Evolutionary conservation across 768 basidiomycete genomes (phyloP).

Genomic region (Flagelloscypha sp.): DNA sequence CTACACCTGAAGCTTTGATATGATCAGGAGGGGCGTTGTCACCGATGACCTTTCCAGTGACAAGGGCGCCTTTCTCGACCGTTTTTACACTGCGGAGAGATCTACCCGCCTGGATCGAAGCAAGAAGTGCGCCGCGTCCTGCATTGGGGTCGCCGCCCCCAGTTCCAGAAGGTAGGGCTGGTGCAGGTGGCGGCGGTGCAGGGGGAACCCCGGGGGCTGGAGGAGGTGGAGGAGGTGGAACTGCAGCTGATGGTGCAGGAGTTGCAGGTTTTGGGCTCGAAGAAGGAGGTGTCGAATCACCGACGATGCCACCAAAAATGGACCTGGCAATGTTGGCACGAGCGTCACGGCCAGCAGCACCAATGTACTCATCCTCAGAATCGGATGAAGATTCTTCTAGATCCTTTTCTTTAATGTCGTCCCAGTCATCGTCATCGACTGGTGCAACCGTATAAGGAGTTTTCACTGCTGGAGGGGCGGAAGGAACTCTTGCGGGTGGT

Average conservation of each 20-base stretch:
- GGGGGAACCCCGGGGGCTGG: slow-evolving; percentile 24
- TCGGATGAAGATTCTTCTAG: too few relatives aligned
- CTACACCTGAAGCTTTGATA: slow-evolving; percentile 48
- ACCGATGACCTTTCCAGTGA: slow-evolving; percentile 74
- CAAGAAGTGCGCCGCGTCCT: slow-evolving; percentile 62
- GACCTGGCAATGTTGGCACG: slow-evolving; percentile 24
- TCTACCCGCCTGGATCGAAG: slow-evolving; percentile 71
- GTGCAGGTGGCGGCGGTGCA: slow-evolving; percentile 22
- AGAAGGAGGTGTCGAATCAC: slow-evolving; percentile 26
- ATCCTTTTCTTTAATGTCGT: too few relatives aligned
- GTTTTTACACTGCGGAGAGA: slow-evolving; percentile 71
- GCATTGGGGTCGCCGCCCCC: slow-evolving; percentile 42
- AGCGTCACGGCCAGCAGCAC: too few relatives aligned
- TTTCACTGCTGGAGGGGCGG: slow-evolving; percentile 9
- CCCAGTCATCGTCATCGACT: too few relatives aligned
- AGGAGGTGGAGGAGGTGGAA: slow-evolving; percentile 34
- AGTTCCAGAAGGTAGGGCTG: slow-evolving; percentile 22
- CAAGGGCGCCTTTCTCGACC: slow-evolving; percentile 62
- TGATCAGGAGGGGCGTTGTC: slow-evolving; percentile 64
- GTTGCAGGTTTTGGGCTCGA: slow-evolving; percentile 28
- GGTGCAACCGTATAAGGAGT: too few relatives aligned
- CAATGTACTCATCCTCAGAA: too few relatives aligned
- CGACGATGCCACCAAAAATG: too few relatives aligned
- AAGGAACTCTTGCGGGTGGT: slow-evolving; percentile 11
- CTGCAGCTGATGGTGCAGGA: slow-evolving; percentile 27